phyloP scores from a whole-genome alignment of 495 filamentous ascomycete species.

The Elaphomyces granulatus region DNA sequence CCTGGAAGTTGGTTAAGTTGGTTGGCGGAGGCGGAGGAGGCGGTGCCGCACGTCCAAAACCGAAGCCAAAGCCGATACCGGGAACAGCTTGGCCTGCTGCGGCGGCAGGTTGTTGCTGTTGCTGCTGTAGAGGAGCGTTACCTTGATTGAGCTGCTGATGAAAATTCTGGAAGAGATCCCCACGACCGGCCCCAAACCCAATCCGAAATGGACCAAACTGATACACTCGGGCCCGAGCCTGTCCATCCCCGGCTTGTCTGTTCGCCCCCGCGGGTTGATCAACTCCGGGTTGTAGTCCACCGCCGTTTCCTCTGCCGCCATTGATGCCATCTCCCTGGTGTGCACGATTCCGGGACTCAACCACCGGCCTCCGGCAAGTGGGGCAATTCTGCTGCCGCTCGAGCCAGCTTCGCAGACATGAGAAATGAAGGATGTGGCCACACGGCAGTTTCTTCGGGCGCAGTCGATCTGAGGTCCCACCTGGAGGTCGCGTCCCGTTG shows the following conservation, averaged over 20 bases:
- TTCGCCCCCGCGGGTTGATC: conserved; percentile 19
- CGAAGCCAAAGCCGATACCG: conserved; percentile 31
- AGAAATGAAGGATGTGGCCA: conserved; percentile 87
- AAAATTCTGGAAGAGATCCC: conserved; percentile 37
- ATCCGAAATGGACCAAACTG: conserved; percentile 45
- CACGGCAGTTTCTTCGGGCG: conserved; percentile 93
- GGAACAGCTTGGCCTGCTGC: no score
- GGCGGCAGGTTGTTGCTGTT: no score
- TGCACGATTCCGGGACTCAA: conserved; percentile 17
- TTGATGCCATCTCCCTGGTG: conserved; percentile 14
- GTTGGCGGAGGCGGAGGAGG: conserved; percentile 7
- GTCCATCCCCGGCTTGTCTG: conserved; percentile 16
- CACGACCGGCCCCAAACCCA: conserved; percentile 41
- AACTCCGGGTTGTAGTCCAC: conserved; percentile 15
- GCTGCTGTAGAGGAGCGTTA: conserved; percentile 22
- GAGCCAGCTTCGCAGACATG: conserved; percentile 92
- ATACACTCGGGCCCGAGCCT: conserved; percentile 33
- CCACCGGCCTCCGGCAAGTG: conserved; percentile 76
- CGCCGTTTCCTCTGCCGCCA: conserved; percentile 16
- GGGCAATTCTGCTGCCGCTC: conserved; percentile 96
- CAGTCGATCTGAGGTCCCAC: conserved; percentile 55
- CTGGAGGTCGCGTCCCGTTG: conserved; percentile 18
- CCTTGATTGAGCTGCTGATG: conserved; percentile 35
- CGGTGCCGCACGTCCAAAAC: conserved; percentile 23
- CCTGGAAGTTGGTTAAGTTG: conserved; percentile 27